Conservation (phyloP, 225 moss, liverwort and hornwort genomes). For the Physcomitrellopsis africana region DNA sequence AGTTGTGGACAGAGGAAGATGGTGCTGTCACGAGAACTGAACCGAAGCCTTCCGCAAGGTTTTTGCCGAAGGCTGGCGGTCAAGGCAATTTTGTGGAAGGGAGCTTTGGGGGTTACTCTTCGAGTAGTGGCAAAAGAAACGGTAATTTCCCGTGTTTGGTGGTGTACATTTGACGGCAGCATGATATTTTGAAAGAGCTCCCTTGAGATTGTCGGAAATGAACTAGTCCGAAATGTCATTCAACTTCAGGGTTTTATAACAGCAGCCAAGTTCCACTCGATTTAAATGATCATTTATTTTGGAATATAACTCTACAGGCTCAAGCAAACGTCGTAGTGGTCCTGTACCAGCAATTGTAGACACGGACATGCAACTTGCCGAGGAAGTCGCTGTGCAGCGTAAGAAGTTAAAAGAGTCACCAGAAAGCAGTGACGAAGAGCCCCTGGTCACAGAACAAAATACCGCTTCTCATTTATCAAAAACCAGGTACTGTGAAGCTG, state of each 20-base stretch:
- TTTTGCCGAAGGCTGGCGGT: conserved; percentile 45
- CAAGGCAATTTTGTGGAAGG: conserved; percentile 42
- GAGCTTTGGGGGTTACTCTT: conserved; percentile 33
- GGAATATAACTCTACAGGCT: neutral
- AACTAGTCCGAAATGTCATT: too few relatives aligned
- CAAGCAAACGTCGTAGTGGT: conserved; percentile 51
- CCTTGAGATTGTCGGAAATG: too few relatives aligned
- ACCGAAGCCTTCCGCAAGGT: conserved; percentile 62
- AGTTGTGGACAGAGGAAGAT: conserved; percentile 86
- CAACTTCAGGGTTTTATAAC: too few relatives aligned
- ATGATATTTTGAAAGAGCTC: too few relatives aligned
- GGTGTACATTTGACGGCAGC: too few relatives aligned
- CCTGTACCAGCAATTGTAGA: conserved; percentile 31
- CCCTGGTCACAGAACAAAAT: conserved; percentile 26
- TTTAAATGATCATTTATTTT: neutral
- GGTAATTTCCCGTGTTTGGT: conserved; percentile 17
- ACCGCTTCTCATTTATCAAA: conserved; percentile 68
- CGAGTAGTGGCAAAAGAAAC: conserved; percentile 28
- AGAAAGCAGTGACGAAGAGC: conserved; percentile 54
- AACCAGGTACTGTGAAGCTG: conserved; percentile 46
- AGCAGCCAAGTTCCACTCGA: neutral
- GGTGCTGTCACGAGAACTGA: conserved; percentile 58
- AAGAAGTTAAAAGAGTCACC: conserved; percentile 67
- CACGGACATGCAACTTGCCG: conserved; percentile 33
- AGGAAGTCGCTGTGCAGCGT: conserved; percentile 42